Evolutionary conservation across 495 filamentous ascomycete species (phyloP).

Genomic region (Terfezia claveryi): DNA sequence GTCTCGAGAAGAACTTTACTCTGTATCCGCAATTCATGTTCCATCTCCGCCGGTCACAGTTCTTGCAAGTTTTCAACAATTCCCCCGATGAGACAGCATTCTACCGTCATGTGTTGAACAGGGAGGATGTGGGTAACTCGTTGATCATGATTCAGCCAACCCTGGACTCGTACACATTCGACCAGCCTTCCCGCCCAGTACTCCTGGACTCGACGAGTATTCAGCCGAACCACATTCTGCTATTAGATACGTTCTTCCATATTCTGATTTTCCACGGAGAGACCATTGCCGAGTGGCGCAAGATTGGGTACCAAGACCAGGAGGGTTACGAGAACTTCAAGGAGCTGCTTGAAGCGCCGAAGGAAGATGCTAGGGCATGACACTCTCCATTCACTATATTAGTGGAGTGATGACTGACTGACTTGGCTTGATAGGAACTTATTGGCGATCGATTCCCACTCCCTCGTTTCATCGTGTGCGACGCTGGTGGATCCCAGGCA

Average conservation of each 20-base stretch:
- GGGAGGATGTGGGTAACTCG: slow-evolving; percentile 92
- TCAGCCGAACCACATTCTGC: slow-evolving; percentile 77
- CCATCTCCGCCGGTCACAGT: slow-evolving; percentile 88
- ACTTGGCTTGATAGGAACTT: slow-evolving; percentile 42
- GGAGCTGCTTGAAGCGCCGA: slow-evolving; percentile 71
- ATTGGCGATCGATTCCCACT: slow-evolving; percentile 95
- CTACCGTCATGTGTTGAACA: slow-evolving; percentile 89
- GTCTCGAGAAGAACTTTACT: slow-evolving; percentile 97
- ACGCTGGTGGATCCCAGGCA: slow-evolving; percentile 92
- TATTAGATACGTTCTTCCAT: slow-evolving; percentile 98
- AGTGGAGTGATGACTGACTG: neutral
- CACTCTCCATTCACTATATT: neutral
- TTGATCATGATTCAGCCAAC: slow-evolving; percentile 99
- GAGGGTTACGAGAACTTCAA: slow-evolving; percentile 97
- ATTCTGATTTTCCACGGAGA: slow-evolving; percentile 98
- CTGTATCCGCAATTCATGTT: slow-evolving; percentile 99
- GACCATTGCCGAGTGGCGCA: slow-evolving; percentile 94
- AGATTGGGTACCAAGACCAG: slow-evolving; percentile 94
- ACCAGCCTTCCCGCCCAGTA: slow-evolving; percentile 77
- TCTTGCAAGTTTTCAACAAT: slow-evolving; percentile 98
- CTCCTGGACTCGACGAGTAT: slow-evolving; percentile 90
- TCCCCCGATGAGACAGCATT: slow-evolving; percentile 98
- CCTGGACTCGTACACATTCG: slow-evolving; percentile 89
- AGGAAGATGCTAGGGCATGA: slow-evolving; percentile 85
- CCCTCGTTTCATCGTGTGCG: slow-evolving; percentile 95